Percentiles rank a stretch among this genome's conserved stretches.
phyloP scores from a whole-genome alignment of 2,329 filamentous ascomycete genomes.

The Aspergillus calidoustus region DNA sequence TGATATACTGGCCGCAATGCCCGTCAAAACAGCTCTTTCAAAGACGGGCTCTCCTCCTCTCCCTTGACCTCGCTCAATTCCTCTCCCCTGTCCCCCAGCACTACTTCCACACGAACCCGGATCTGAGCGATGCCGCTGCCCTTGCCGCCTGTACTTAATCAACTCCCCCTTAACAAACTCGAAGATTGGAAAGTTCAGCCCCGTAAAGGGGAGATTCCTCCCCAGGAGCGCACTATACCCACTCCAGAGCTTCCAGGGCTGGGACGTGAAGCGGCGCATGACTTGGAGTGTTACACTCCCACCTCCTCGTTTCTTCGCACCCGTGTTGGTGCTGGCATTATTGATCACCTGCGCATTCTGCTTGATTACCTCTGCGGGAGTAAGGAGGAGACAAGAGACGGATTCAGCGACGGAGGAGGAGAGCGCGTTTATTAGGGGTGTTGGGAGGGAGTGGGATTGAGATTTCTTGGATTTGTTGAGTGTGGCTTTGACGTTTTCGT shows the following conservation, averaged over 20 bases:
- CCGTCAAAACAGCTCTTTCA: conserved; percentile 74
- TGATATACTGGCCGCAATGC: conserved; percentile 72
- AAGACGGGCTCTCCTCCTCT: conserved; percentile 47
- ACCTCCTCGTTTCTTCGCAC: background rate
- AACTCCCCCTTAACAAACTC: conserved; percentile 68
- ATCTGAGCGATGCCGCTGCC: conserved; percentile 32
- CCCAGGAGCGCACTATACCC: conserved; percentile 83
- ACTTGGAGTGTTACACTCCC: conserved; percentile 61
- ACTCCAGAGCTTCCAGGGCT: conserved; percentile 61
- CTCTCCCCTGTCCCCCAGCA: conserved; percentile 19
- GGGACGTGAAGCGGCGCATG: conserved; percentile 59
- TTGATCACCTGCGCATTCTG: conserved; percentile 88
- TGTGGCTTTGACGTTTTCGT: conserved; percentile 73
- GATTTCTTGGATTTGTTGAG: conserved; percentile 52
- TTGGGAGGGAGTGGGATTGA: conserved; percentile 56
- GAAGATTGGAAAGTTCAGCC: conserved; percentile 86
- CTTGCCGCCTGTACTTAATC: conserved; percentile 26
- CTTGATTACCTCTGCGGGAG: conserved; percentile 88
- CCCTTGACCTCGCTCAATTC: background rate
- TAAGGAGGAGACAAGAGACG: conserved; percentile 83
- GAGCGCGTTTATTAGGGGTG: conserved; percentile 71
- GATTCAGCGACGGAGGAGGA: conserved; percentile 80
- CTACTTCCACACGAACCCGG: conserved; percentile 8
- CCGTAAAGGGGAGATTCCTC: conserved; percentile 84
- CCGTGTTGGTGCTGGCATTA: conserved; percentile 7